A percentile compares a stretch with the other conserved stretches of the same genome.
Evolutionary conservation across 306 rosid genomes (phyloP).

Genomic region (Castanea mollissima): DNA sequence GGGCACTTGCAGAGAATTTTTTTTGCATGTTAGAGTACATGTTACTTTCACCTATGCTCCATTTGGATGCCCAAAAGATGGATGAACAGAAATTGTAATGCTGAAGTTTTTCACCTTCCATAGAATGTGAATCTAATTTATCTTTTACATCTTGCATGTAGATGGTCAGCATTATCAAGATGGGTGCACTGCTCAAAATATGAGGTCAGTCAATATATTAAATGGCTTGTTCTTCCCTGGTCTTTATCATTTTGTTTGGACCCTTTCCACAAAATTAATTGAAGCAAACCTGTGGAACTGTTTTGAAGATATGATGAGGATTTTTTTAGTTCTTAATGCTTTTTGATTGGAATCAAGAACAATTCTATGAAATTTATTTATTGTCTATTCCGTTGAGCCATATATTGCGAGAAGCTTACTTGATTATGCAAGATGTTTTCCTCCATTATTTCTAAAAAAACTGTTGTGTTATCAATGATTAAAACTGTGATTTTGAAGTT

Average conservation of each 20-base stretch:
- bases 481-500: neutral
- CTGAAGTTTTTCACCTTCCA: slow-evolving; percentile 3
- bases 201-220: slow-evolving; percentile 55
- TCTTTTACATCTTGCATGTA: slow-evolving; percentile 31
- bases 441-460: neutral
- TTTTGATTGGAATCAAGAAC: neutral
- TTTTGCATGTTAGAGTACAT: neutral
- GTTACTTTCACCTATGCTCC: neutral
- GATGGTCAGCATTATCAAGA: slow-evolving; percentile 84
- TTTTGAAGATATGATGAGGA: neutral
- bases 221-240: slow-evolving; percentile 9
- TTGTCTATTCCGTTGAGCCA: neutral
- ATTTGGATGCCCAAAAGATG: neutral
- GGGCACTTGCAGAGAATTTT: neutral
- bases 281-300: slow-evolving; percentile 5
- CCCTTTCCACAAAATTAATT: neutral
- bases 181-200: slow-evolving; percentile 90
- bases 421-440: neutral
- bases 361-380: neutral
- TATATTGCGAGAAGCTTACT: neutral
- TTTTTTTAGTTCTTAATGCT: neutral
- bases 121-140: slow-evolving; percentile 16
- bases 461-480: neutral
- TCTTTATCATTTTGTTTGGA: slow-evolving; percentile 18
- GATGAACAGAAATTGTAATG: neutral